Percentiles rank a stretch among this genome's conserved stretches.
These are phyloP conservation scores for Jatropha podagrica DNA, from an alignment of 441 rosid species.

Conservation along the genomic window DNA sequence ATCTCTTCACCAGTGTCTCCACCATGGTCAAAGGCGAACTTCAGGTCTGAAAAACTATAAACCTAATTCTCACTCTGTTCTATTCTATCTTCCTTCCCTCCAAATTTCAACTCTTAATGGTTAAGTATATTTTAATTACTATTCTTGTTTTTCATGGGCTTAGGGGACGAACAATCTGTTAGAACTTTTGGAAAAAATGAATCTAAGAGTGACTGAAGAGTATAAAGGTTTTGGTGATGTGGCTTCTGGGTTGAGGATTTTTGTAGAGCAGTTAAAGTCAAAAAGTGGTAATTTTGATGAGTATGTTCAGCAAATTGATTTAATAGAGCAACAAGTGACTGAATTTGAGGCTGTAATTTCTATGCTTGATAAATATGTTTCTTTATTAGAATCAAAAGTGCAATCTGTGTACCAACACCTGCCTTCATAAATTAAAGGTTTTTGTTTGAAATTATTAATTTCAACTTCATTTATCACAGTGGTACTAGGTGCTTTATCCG, in stretches of 20 bases:
- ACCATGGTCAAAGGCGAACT: slow-evolving; percentile 79
- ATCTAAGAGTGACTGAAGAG: slow-evolving; percentile 64
- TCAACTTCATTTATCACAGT: neutral
- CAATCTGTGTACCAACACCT: slow-evolving; percentile 37
- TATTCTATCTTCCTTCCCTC: neutral
- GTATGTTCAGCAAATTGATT: slow-evolving; percentile 69
- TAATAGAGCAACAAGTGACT: slow-evolving; percentile 71
- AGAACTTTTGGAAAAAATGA: slow-evolving; percentile 88
- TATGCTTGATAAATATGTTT: slow-evolving; percentile 75
- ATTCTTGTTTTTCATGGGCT: neutral
- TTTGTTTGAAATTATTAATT: neutral
- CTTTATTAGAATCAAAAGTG: slow-evolving; percentile 58
- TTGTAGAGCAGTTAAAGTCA: slow-evolving; percentile 69
- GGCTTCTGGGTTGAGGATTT: slow-evolving; percentile 71
- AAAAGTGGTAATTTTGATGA: slow-evolving; percentile 66
- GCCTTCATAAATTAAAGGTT: slow-evolving; percentile 12
- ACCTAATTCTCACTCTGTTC: neutral
- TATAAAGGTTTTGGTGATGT: slow-evolving; percentile 73
- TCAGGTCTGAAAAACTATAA: slow-evolving; percentile 42
- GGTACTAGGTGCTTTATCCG: no score
- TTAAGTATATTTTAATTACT: no score
- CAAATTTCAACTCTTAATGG: neutral
- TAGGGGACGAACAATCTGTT: slow-evolving; percentile 68
- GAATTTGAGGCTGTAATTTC: slow-evolving; percentile 80
- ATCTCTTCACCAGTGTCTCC: slow-evolving; percentile 64